A percentile compares a stretch with the other conserved stretches of the same genome.
Conservation (phyloP, 306 rosid genomes). For the Mucuna pruriens region DNA sequence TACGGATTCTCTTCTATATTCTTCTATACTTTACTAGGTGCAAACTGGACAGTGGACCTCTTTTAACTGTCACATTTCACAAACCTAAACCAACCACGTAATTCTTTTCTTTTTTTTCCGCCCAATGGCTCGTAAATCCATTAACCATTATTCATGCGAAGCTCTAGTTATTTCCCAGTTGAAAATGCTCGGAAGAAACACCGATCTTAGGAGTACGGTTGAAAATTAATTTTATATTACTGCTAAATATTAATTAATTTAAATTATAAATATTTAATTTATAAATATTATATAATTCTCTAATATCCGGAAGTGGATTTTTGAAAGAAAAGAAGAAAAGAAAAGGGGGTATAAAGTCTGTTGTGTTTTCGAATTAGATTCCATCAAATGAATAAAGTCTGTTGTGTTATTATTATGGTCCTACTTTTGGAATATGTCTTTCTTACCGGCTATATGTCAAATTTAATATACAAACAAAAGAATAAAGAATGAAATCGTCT, state of each 20-base stretch:
- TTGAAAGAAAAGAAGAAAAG: too few species aligned
- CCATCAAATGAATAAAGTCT: too few species aligned
- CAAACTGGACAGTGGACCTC: background rate
- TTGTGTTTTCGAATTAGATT: too few species aligned
- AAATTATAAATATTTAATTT: too few species aligned
- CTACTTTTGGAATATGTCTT: background rate
- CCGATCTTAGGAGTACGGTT: background rate
- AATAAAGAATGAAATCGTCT: background rate
- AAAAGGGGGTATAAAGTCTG: too few species aligned
- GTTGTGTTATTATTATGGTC: too few species aligned
- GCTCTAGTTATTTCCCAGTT: background rate
- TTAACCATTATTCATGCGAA: background rate
- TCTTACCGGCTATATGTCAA: background rate
- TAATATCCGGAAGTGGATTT: too few species aligned
- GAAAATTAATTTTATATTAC: background rate
- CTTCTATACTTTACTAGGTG: background rate
- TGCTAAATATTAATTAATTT: too few species aligned
- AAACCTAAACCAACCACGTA: background rate
- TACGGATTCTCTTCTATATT: background rate
- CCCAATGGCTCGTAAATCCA: background rate
- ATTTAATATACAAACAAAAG: too few species aligned
- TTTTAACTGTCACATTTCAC: background rate
- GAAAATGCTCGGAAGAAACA: background rate
- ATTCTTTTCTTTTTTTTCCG: background rate
- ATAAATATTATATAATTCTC: too few species aligned